Conservation (phyloP, 2,329 filamentous ascomycete species). For the Penicillium sp. region DNA sequence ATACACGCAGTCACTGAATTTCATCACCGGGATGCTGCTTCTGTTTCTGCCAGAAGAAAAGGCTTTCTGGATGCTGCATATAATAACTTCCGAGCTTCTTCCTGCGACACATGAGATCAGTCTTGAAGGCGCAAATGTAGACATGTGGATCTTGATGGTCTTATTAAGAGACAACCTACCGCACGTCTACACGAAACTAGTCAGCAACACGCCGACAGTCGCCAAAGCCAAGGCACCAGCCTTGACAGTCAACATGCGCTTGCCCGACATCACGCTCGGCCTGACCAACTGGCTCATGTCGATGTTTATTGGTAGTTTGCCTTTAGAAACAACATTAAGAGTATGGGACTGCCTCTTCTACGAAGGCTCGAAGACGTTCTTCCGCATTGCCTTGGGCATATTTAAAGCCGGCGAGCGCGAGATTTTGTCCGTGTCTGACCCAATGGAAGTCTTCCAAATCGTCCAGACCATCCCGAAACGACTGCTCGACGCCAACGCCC, state of each 20-base stretch:
- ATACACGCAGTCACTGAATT: slow-evolving; percentile 95
- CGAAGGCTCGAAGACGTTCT: slow-evolving; percentile 89
- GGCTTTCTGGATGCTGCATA: slow-evolving; percentile 86
- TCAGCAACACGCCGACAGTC: slow-evolving; percentile 56
- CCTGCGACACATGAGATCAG: slow-evolving; percentile 89
- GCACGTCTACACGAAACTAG: slow-evolving; percentile 81
- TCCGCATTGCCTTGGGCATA: slow-evolving; percentile 83
- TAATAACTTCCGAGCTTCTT: slow-evolving; percentile 82
- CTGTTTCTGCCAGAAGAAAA: slow-evolving; percentile 91
- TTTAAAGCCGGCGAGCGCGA: slow-evolving; percentile 84
- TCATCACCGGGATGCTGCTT: slow-evolving; percentile 82
- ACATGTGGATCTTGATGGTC: slow-evolving; percentile 89
- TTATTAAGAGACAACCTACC: slow-evolving; percentile 79
- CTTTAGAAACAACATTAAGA: slow-evolving; percentile 84
- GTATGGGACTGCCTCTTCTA: slow-evolving; percentile 97
- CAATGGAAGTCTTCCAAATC: slow-evolving; percentile 93
- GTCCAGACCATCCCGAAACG: slow-evolving; percentile 81
- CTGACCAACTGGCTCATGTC: slow-evolving; percentile 99
- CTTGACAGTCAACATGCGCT: slow-evolving; percentile 46
- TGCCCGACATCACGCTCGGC: slow-evolving; percentile 87
- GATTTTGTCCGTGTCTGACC: slow-evolving; percentile 74
- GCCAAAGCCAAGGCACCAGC: slow-evolving; percentile 38
- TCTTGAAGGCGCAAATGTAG: slow-evolving; percentile 87
- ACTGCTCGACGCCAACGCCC: slow-evolving; percentile 73
- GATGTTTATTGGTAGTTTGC: slow-evolving; percentile 86